Evolutionary conservation across 2,329 filamentous ascomycete species (phyloP).

Genomic region (Microcyclospora tardicrescens): DNA sequence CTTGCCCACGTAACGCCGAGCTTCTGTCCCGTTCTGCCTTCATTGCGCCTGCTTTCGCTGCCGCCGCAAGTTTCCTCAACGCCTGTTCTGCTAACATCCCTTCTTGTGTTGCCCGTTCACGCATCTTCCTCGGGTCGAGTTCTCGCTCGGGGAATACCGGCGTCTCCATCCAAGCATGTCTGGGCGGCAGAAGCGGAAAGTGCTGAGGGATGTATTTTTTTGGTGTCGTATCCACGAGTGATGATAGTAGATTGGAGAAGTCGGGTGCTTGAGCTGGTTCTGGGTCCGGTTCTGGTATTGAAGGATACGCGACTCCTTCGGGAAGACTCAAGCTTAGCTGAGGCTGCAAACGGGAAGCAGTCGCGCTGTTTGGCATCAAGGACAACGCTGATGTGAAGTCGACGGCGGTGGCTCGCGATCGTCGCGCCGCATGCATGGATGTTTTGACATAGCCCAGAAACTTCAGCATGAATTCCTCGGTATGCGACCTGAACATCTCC

Average conservation of each 20-base stretch:
- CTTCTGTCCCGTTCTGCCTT: constrained; percentile 30
- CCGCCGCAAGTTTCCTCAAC: constrained; percentile 44
- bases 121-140: constrained; percentile 41
- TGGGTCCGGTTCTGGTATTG: constrained; percentile 29
- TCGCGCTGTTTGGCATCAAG: constrained; percentile 20
- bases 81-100: constrained; percentile 53
- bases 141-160: constrained; percentile 46
- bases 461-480: constrained; percentile 47
- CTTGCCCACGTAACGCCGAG: constrained; percentile 15
- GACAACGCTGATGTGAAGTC: constrained; percentile 46
- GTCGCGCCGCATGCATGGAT: constrained; percentile 45
- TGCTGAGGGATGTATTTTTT: constrained; percentile 45
- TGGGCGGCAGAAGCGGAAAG: constrained; percentile 49
- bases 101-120: constrained; percentile 51
- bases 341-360: constrained; percentile 25
- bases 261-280: constrained; percentile 29
- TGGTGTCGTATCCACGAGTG: constrained; percentile 36
- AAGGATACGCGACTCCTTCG: constrained; percentile 23
- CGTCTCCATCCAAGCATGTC: constrained; percentile 50
- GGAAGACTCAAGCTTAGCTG: constrained; percentile 28
- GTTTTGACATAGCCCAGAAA: constrained; percentile 41
- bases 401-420: constrained; percentile 42
- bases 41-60: constrained; percentile 36
- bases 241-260: constrained; percentile 38
- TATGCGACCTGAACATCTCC: constrained; percentile 41